Base-by-base conservation (phyloP, 2,329 filamentous ascomycete genomes). In the Ophiostoma perfectum region DNA sequence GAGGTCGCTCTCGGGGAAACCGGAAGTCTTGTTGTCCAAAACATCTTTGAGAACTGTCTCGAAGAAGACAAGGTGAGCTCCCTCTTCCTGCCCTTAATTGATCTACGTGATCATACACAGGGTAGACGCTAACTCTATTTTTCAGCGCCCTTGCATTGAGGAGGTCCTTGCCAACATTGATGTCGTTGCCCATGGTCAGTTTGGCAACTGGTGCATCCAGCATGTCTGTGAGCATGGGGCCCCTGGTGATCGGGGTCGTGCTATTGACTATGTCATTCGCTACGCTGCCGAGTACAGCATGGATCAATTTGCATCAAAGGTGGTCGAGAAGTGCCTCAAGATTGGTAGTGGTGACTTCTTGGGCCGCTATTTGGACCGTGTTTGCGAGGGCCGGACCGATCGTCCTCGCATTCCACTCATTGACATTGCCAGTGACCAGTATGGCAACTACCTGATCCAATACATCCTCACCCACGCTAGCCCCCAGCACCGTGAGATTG, bases 141-240 rank as follows among this genome's bases (percentile, higher is more conserved):
- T 27, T 27, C 27, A 96, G 93, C 93, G 96, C 70, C 93, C 93
- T 63, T 97, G 95, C 76, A 96, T 99, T 76, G 93, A 97, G 78
- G 95, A 99, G 78, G 95, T 99, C 52, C 86, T 99, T 68, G 87
- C 86, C 70, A 97, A 95, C 77, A 97, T 99, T 74, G 93, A 99
- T 79, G 91, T 97, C 71, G 93, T 99, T 75, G 91, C 95, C 70
- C 94, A 97, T 77, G 95, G 95, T 39, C 95, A 99, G 77, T 99
- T 99, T 76, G 95, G 95, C 68, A 99, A 99, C 78, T 99, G 95
- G 95, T 99, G 95, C 81, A 98, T 99, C 75, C 95, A 99, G 80
- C 95, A 99, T 79, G 93, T 99, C 74, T 99, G 95, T 79, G 95
- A 99, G 78, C 95, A 99, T 76, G 94, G 96, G 66, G 90, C 90